These are phyloP conservation scores for Cinnamomum chago DNA, from an alignment of 164 flowering plant genomes.

Conservation along the genomic window DNA sequence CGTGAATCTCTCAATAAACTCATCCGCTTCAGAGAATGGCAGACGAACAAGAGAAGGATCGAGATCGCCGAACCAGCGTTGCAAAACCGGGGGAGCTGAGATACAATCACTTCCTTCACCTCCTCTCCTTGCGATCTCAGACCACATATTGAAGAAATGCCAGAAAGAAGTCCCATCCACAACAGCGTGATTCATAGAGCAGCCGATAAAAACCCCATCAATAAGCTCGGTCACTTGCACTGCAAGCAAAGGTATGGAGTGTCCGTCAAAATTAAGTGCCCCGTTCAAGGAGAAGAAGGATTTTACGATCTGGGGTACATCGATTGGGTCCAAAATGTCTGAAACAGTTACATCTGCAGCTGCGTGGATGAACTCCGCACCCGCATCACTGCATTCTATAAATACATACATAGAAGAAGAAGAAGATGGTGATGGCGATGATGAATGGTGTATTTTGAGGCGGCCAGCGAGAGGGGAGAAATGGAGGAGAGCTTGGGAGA, in stretches of 20 bases:
- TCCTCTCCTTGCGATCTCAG: constrained; percentile 29
- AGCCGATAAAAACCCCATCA: constrained; percentile 53
- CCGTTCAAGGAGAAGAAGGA: constrained; percentile 47
- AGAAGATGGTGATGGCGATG: no score
- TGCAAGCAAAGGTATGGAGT: constrained; percentile 29
- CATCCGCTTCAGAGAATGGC: not conserved
- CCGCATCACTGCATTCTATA: constrained; percentile 23
- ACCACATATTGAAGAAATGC: constrained; percentile 40
- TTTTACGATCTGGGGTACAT: constrained; percentile 41
- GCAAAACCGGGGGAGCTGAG: not conserved
- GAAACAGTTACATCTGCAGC: constrained; percentile 19
- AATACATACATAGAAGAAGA: constrained; percentile 2
- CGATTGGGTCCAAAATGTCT: constrained; percentile 28
- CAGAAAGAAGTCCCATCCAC: constrained; percentile 53
- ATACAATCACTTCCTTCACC: not conserved
- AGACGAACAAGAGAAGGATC: not conserved
- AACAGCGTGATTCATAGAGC: constrained; percentile 40
- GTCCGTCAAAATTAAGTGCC: constrained; percentile 50
- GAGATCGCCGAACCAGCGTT: not conserved
- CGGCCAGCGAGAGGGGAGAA: constrained; percentile 37
- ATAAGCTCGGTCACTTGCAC: constrained; percentile 46
- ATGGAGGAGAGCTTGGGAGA: constrained; percentile 20
- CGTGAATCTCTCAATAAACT: not conserved
- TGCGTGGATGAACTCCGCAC: constrained; percentile 45
- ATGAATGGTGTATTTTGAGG: constrained; percentile 12